These are phyloP conservation scores for Suillus lakei DNA, from an alignment of 768 basidiomycete genomes.

Conservation along the genomic window DNA sequence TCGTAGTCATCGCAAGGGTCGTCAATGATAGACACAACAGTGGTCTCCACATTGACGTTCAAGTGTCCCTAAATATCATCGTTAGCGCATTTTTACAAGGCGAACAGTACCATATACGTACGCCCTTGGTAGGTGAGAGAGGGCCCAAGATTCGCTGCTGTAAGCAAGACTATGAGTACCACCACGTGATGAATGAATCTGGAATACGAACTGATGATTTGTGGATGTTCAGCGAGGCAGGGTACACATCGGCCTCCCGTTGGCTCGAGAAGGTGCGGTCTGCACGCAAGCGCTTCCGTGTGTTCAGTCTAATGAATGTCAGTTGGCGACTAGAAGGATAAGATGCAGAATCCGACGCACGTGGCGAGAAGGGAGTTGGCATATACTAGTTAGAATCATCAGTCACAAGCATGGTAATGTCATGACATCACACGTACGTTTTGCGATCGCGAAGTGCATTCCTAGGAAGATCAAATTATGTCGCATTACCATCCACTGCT, in stretches of 20 bases:
- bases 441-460: slow-evolving; percentile 41
- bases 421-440: slow-evolving; percentile 22
- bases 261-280: slow-evolving; percentile 33
- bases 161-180: neutral
- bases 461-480: slow-evolving; percentile 41
- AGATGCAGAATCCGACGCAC: slow-evolving; percentile 17
- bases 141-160: slow-evolving; percentile 31
- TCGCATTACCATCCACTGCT: slow-evolving; percentile 37
- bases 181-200: neutral
- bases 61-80: slow-evolving; percentile 19
- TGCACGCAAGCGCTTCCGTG: slow-evolving; percentile 33
- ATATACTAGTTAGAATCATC: slow-evolving; percentile 24
- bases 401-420: neutral
- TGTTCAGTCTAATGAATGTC: slow-evolving; percentile 27
- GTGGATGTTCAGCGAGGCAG: slow-evolving; percentile 20
- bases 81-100: neutral
- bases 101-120: slow-evolving; percentile 13
- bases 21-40: slow-evolving; percentile 36
- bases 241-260: slow-evolving; percentile 26
- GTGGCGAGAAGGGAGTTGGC: slow-evolving; percentile 40
- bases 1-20: slow-evolving; percentile 22
- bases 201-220: neutral
- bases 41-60: slow-evolving; percentile 39
- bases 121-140: slow-evolving; percentile 23
- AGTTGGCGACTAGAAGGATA: neutral